phyloP scores from a whole-genome alignment of 2,329 filamentous ascomycete species.

The Nakataea oryzae region DNA sequence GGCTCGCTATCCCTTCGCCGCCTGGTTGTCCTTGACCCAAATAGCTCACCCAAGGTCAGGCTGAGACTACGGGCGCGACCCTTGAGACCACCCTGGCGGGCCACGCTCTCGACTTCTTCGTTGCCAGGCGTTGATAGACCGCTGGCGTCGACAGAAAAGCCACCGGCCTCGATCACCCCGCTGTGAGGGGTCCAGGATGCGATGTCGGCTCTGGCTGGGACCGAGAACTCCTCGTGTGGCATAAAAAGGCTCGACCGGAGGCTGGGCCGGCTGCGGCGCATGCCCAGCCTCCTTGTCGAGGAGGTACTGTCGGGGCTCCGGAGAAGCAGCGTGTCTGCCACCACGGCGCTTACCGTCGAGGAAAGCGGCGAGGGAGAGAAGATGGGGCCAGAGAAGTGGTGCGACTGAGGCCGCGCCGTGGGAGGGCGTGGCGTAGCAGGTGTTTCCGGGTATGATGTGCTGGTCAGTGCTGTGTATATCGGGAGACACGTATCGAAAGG shows the following conservation, averaged over 20 bases:
- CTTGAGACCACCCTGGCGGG: constrained; percentile 2
- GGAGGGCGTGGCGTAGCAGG: background rate
- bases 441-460: background rate
- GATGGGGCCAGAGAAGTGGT: constrained; percentile 34
- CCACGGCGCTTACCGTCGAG: constrained; percentile 46
- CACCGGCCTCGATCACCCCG: background rate
- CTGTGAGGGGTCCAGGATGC: background rate
- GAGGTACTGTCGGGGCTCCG: constrained; percentile 23
- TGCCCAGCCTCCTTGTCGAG: constrained; percentile 29
- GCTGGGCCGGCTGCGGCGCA: constrained; percentile 35
- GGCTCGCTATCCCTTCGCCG: constrained; percentile 5
- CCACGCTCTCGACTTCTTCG: background rate
- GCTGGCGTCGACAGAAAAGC: background rate
- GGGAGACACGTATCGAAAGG: background rate
- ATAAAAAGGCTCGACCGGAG: constrained; percentile 46
- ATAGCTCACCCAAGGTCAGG: constrained; percentile 24
- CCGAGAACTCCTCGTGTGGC: constrained; percentile 29
- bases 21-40: constrained; percentile 18
- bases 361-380: constrained; percentile 51
- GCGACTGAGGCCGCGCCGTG: constrained; percentile 15
- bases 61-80: constrained; percentile 21
- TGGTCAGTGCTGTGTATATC: background rate
- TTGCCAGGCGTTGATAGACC: background rate
- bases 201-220: constrained; percentile 7
- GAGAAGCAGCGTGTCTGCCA: constrained; percentile 41